Evolutionary conservation across 2,329 filamentous ascomycete species (phyloP), one percentile per base, ranked within the genome.

Genomic region (Teratosphaeria zuluensis): DNA sequence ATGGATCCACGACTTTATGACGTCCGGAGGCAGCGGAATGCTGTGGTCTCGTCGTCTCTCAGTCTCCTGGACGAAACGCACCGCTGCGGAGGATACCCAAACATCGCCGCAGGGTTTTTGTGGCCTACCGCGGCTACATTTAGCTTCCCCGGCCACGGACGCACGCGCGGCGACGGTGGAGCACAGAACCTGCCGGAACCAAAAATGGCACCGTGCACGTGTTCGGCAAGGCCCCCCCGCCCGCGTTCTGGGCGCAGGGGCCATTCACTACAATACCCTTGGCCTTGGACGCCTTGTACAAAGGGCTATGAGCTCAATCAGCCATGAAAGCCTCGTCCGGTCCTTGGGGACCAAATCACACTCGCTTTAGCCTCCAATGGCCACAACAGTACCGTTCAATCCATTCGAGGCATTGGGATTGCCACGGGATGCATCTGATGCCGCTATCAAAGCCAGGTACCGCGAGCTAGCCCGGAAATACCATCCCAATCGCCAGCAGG

Each of bases 391-490:
- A 51, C 58, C 63, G 28, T 66, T 68, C 55, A 90, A 97, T 76
- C 92, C 90, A 52, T 99, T 99, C 69, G 83, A 86, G 67, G 84
- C 92, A 55, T 84, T 99, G 5, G 83, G 80, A 31, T 74, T 99
- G 53, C 81, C 86, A 52, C 83, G 84, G 61, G 78, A 83, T 59
- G 91, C 91, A 16, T 89, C 88, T 0, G 77, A 84, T 38, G 85
- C 90, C 62, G 83, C 95, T 68, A 83, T 99, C 76, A 96, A 95
- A 74, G 84, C 84, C 16, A 90, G 90, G 28, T 99, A 99, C 77
- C 88, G 90, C 70, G 95, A 95, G 71, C 84, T 88, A 56, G 94
- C 94, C 4, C 79, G 97, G 56, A 90, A 85, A 73, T 84, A 92
- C 68, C 94, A 99, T 66, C 78, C 78, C 4, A 72, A 71, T 52